A percentile compares a stretch with the other conserved stretches of the same genome.
These are phyloP conservation scores for Chrysoporthe cubensis DNA, from an alignment of 2,329 filamentous ascomycete genomes.

Conservation along the genomic window DNA sequence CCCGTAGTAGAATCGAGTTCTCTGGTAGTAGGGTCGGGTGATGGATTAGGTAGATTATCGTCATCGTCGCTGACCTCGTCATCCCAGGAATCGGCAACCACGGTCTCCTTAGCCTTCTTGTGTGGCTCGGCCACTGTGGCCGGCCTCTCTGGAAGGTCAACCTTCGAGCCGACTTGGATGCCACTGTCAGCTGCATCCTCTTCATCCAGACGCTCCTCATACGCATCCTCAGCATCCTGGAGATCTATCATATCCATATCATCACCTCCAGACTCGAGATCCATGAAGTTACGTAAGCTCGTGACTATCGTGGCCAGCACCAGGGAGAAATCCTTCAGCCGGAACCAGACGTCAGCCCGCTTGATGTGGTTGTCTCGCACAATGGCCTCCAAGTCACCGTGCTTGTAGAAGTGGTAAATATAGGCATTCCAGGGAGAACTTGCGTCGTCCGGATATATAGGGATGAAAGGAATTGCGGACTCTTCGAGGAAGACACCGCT, in stretches of 20 bases:
- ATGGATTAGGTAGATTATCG: constrained; percentile 35
- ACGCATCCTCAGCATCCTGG: constrained; percentile 40
- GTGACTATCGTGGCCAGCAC: constrained; percentile 74
- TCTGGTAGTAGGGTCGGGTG: constrained; percentile 37
- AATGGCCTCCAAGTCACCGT: constrained; percentile 66
- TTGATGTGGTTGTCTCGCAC: constrained; percentile 69
- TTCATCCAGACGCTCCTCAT: constrained; percentile 46
- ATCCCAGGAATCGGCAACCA: constrained; percentile 51
- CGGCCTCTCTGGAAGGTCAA: neutral
- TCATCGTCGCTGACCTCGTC: constrained; percentile 42
- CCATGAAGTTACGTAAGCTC: constrained; percentile 61
- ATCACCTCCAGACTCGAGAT: constrained; percentile 49
- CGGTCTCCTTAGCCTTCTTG: constrained; percentile 37
- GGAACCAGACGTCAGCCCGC: constrained; percentile 71
- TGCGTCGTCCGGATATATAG: constrained; percentile 61
- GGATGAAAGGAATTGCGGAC: constrained; percentile 71
- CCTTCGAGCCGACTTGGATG: neutral
- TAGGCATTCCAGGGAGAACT: constrained; percentile 64
- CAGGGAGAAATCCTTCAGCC: constrained; percentile 62
- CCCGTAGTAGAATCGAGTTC: constrained; percentile 6
- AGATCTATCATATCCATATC: constrained; percentile 51
- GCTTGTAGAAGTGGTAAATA: constrained; percentile 76
- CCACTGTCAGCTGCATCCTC: constrained; percentile 37
- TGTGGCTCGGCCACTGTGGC: neutral
- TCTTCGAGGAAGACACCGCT: constrained; percentile 76